Conservation (phyloP, 257 asterid species). For the Galeopsis tetrahit region DNA sequence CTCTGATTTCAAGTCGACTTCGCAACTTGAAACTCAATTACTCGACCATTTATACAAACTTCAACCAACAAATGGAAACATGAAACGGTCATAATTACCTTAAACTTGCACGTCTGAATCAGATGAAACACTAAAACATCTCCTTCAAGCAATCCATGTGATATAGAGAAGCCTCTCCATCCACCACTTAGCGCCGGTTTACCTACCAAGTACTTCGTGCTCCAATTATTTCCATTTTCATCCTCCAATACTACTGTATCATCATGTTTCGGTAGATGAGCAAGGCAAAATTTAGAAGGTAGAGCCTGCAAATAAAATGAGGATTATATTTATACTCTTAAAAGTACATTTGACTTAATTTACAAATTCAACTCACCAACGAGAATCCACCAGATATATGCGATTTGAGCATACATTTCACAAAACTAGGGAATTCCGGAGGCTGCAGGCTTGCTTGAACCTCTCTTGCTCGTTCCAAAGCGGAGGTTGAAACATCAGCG, state of each 20-base stretch:
- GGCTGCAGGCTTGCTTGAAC: conserved; percentile 46
- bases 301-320: conserved; percentile 45
- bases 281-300: conserved; percentile 52
- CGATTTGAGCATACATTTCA: conserved; percentile 55
- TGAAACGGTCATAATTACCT: conserved; percentile 31
- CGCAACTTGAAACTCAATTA: no score
- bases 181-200: conserved; percentile 71
- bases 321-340: background rate
- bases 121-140: conserved; percentile 70
- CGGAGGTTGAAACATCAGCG: conserved; percentile 27
- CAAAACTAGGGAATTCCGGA: conserved; percentile 44
- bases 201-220: conserved; percentile 43
- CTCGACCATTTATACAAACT: background rate
- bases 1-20: no score
- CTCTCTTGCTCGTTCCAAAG: conserved; percentile 45
- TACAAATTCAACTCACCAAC: conserved; percentile 55
- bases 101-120: conserved; percentile 48
- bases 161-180: conserved; percentile 71
- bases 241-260: conserved; percentile 49
- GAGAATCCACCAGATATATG: conserved; percentile 70
- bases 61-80: conserved; percentile 16
- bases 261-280: conserved; percentile 57
- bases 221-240: conserved; percentile 43
- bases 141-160: conserved; percentile 55
- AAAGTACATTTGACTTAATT: background rate